phyloP scores from a whole-genome alignment of 768 basidiomycete species.

The Lactarius trivialis region DNA sequence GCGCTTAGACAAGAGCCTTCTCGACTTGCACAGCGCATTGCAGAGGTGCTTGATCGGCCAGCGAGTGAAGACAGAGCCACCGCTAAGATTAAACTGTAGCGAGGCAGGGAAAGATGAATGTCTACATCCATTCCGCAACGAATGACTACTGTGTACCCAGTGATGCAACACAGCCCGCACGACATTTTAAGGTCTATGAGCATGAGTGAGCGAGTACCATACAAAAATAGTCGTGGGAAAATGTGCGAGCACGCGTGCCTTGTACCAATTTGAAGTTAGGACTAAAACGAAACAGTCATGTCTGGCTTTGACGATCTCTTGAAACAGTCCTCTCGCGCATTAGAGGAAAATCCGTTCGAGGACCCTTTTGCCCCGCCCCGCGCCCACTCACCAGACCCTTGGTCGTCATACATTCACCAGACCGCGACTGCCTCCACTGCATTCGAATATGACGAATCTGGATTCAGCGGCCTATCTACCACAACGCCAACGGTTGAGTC shows the following conservation, averaged over 20 bases:
- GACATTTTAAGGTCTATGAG: no score
- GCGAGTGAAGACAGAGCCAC: background rate
- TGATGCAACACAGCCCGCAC: background rate
- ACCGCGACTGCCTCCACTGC: background rate
- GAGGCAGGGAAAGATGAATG: background rate
- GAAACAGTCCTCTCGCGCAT: slow-evolving; percentile 21
- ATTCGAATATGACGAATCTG: slow-evolving; percentile 19
- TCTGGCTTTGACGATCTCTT: slow-evolving; percentile 28
- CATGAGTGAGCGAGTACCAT: no score
- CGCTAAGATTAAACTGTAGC: background rate
- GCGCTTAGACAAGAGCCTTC: slow-evolving; percentile 51
- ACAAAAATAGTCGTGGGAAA: background rate
- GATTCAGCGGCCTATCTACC: slow-evolving; percentile 7
- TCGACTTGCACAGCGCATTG: slow-evolving; percentile 45
- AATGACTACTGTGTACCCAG: background rate
- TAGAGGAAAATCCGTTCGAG: slow-evolving; percentile 29
- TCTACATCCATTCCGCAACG: background rate
- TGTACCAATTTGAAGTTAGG: background rate
- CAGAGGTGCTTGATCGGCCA: slow-evolving; percentile 31
- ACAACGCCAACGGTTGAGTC: slow-evolving; percentile 3
- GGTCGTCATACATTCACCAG: slow-evolving; percentile 21
- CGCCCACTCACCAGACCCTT: slow-evolving; percentile 27
- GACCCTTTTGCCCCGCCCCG: slow-evolving; percentile 27
- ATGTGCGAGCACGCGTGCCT: background rate
- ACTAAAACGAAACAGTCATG: slow-evolving; percentile 8